Evolutionary conservation across 208 protist species (phyloP).

Genomic region (Acanthamoeba healyi): DNA sequence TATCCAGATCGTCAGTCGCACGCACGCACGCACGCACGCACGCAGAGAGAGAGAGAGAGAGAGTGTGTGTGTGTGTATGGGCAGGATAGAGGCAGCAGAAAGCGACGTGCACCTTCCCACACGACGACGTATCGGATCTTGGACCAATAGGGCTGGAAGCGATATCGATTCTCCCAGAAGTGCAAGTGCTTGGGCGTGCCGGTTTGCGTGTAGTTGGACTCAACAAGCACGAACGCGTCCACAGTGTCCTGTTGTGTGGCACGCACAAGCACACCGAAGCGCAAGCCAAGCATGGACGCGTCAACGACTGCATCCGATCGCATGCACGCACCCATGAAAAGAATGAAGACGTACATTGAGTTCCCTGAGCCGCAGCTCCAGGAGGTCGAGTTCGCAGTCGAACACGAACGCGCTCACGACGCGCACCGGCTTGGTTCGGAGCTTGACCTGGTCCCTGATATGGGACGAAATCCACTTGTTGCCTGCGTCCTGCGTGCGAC

Average conservation of each 20-base stretch:
- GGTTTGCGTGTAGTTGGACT: not conserved
- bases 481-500: too few species aligned
- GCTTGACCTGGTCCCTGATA: not conserved
- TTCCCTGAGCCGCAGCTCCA: not conserved
- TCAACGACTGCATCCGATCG: too few species aligned
- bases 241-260: not conserved
- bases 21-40: not conserved
- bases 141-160: not conserved
- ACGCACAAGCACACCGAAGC: too few species aligned
- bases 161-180: not conserved
- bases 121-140: not conserved
- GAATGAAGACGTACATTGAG: conserved; percentile 4
- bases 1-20: not conserved
- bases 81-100: too few species aligned
- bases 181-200: not conserved
- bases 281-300: too few species aligned
- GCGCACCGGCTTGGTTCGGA: not conserved
- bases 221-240: not conserved
- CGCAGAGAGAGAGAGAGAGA: too few species aligned
- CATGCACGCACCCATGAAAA: too few species aligned
- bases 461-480: not conserved
- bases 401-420: not conserved
- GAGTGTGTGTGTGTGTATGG: too few species aligned
- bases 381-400: not conserved
- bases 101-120: not conserved